Percentiles rank a stretch among this genome's conserved stretches.
phyloP scores from a whole-genome alignment of 2,329 filamentous ascomycete species.

The Nemania diffusa region DNA sequence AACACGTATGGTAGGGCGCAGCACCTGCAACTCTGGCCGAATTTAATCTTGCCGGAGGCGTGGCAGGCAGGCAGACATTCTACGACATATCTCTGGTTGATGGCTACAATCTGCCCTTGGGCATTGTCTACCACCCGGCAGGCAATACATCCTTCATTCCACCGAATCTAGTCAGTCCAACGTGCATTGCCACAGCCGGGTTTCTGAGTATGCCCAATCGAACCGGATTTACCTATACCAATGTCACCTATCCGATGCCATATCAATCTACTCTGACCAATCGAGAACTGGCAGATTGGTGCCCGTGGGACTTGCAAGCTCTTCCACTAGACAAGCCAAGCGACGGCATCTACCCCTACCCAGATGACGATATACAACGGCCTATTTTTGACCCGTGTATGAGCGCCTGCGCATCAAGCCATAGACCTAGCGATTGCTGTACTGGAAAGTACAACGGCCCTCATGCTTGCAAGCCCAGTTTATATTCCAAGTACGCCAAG shows the following conservation, averaged over 20 bases:
- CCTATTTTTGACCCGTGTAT: slow-evolving; percentile 81
- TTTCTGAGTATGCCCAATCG: slow-evolving; percentile 65
- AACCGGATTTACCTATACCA: slow-evolving; percentile 69
- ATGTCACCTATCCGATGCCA: slow-evolving; percentile 72
- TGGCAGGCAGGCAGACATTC: slow-evolving; percentile 71
- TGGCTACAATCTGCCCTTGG: slow-evolving; percentile 82
- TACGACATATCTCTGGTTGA: slow-evolving; percentile 89
- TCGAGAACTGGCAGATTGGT: slow-evolving; percentile 72
- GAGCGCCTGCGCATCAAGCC: slow-evolving; percentile 78
- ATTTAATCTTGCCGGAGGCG: slow-evolving; percentile 77
- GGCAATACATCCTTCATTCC: slow-evolving; percentile 74
- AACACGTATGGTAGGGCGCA: slow-evolving; percentile 64
- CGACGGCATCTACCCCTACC: slow-evolving; percentile 83
- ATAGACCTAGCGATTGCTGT: slow-evolving; percentile 77
- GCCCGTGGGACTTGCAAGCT: slow-evolving; percentile 80
- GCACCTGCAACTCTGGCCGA: slow-evolving; percentile 82
- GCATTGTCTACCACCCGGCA: slow-evolving; percentile 68
- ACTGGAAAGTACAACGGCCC: slow-evolving; percentile 74
- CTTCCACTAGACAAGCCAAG: slow-evolving; percentile 74
- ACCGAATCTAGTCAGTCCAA: slow-evolving; percentile 79
- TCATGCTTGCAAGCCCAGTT: slow-evolving; percentile 69
- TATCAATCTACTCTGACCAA: slow-evolving; percentile 71
- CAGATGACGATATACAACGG: slow-evolving; percentile 76
- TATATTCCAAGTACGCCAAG: slow-evolving; percentile 78
- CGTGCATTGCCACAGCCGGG: slow-evolving; percentile 77